Evolutionary conservation across 208 protist genomes (phyloP).

Genomic region (Plasmodiophora brassicae): DNA sequence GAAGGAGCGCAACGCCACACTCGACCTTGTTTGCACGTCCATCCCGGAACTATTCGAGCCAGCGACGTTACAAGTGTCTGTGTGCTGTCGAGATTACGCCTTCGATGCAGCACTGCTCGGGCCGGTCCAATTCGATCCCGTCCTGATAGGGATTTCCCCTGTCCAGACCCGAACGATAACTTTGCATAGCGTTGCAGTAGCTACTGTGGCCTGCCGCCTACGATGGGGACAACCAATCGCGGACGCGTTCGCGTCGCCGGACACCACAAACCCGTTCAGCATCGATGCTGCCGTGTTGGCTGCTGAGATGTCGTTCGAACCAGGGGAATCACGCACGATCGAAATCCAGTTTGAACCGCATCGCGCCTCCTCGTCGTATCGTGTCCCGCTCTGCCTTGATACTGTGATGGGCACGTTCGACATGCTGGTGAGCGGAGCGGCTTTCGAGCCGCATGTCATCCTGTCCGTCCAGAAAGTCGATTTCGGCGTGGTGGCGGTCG

Average conservation of each 20-base stretch:
- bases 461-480: neutral
- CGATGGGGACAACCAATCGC: no score
- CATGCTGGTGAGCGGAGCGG: neutral
- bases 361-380: neutral
- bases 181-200: neutral
- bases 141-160: neutral
- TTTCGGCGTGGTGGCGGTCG: neutral
- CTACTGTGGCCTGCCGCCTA: neutral
- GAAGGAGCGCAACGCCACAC: neutral
- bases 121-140: neutral
- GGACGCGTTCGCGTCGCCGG: no score
- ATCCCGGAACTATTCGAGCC: neutral
- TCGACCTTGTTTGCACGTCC: neutral
- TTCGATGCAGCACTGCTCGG: neutral
- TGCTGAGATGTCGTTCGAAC: neutral
- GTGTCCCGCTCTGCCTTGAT: neutral
- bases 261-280: no score
- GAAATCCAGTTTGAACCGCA: neutral
- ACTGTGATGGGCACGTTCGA: constrained; percentile 20
- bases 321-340: neutral
- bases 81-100: neutral
- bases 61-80: neutral
- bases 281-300: neutral
- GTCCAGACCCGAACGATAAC: neutral
- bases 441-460: neutral